Evolutionary conservation across 441 rosid species (phyloP), one percentile per base, ranked within the genome.

Genomic region (Manihot esculenta): DNA sequence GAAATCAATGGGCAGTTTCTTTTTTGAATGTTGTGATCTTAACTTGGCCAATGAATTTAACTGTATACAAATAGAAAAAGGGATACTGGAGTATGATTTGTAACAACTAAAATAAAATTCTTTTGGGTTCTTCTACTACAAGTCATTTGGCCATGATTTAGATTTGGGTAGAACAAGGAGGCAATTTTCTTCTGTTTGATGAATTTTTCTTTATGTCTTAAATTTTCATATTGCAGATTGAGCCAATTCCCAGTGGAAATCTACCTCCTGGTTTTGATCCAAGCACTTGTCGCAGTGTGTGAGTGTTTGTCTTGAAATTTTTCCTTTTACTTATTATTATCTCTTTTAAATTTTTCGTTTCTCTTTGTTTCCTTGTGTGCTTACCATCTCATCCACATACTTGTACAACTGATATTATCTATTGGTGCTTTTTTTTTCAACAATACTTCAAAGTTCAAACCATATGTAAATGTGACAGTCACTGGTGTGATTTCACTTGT

Each of bases 201-300:
- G 15, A 1, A 17, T 33, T 71, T 42, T 27, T 35, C 41, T 66
- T 56, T 56, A 75, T 0, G 60, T 23, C 62, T 78, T 58, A 75
- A 80, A 49, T 76, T 81, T 82, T 81, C 23, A 48, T 87, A 86
- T 85, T 80, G 91, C 98, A 95, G 99, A 87, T 95, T 81, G 97
- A 95, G 85, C 97, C 97, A 64, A 87, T 93, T 66, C 96, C 98
- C 79, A 91, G 98, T 84, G 98, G 99, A 84, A 95, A 95, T 84
- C 90, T 95, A 83, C 99, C 98, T 84, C 95, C 98, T 76, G 99
- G 97, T 88, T 91, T 95, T 89, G 99, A 93, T 91, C 95, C 97
- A 69, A 91, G 86, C 81, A 84, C 97, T 88, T 95, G 99, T 91
- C 93, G 98, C 87, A 93, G 99, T 84, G 94, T 95, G 99, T 95